A percentile compares a stretch with the other conserved stretches of the same genome.
These are phyloP conservation scores for Alternaria infectoria DNA, from an alignment of 2,329 filamentous ascomycete species.

Conservation along the genomic window DNA sequence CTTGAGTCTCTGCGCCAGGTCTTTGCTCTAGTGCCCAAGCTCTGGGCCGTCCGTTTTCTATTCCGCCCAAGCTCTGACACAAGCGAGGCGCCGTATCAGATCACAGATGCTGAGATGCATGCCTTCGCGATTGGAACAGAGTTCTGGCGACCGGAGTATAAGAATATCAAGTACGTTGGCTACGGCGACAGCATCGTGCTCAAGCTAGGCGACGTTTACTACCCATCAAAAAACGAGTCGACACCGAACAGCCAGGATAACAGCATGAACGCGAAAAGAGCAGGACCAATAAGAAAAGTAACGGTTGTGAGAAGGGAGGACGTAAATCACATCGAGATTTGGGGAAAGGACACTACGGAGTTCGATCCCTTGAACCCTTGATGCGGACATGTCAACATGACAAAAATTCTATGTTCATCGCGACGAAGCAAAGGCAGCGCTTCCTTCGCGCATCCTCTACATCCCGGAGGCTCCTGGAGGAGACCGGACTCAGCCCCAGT, in stretches of 20 bases:
- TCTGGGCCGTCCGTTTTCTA: constrained; percentile 52
- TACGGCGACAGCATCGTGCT: constrained; percentile 47
- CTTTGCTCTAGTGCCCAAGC: constrained; percentile 46
- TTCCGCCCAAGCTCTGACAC: constrained; percentile 33
- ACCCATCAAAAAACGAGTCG: constrained; percentile 22
- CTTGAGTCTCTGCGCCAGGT: constrained; percentile 44
- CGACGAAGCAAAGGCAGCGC: background rate
- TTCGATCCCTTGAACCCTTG: constrained; percentile 39
- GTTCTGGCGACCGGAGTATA: constrained; percentile 44
- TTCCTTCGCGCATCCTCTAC: background rate
- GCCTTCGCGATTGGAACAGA: constrained; percentile 41
- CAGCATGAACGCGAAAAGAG: constrained; percentile 31
- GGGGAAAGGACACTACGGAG: constrained; percentile 50
- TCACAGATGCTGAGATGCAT: constrained; percentile 40
- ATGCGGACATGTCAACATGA: background rate
- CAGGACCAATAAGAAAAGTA: constrained; percentile 41
- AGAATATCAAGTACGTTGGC: constrained; percentile 48
- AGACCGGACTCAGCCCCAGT: background rate
- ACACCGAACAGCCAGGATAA: constrained; percentile 24
- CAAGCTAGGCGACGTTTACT: constrained; percentile 43
- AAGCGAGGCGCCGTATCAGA: constrained; percentile 27
- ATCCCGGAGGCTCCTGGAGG: background rate
- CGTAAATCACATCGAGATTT: constrained; percentile 53
- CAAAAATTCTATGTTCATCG: background rate
- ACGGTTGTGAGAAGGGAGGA: constrained; percentile 41